Conservation (phyloP, 2,329 filamentous ascomycete species). For the Aspergillus tanneri region DNA sequence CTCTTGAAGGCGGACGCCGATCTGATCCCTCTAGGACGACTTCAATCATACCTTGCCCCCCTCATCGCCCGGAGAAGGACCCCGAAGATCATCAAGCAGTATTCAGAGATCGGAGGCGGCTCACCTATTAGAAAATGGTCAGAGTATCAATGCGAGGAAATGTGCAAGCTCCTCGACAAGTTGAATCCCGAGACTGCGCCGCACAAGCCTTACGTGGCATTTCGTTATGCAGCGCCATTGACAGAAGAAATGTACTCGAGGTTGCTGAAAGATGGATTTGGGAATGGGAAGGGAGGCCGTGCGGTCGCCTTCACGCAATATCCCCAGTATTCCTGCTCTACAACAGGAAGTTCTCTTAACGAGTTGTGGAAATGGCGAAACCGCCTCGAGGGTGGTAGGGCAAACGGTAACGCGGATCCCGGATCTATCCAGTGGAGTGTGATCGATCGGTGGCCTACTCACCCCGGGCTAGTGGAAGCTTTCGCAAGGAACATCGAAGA, state of each 20-base stretch:
- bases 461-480: slow-evolving; percentile 83
- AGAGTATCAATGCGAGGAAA: slow-evolving; percentile 86
- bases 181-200: slow-evolving; percentile 90
- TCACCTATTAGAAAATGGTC: slow-evolving; percentile 98
- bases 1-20: slow-evolving; percentile 82
- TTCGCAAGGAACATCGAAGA: slow-evolving; percentile 91
- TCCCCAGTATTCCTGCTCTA: slow-evolving; percentile 96
- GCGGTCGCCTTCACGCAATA: slow-evolving; percentile 98
- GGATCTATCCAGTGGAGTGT: slow-evolving; percentile 93
- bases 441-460: slow-evolving; percentile 96
- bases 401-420: slow-evolving; percentile 50
- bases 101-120: slow-evolving; percentile 91
- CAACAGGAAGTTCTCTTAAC: slow-evolving; percentile 92
- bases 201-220: slow-evolving; percentile 96
- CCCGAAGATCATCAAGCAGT: slow-evolving; percentile 95
- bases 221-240: slow-evolving; percentile 88
- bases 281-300: slow-evolving; percentile 81
- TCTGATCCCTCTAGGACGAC: slow-evolving; percentile 87
- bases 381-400: slow-evolving; percentile 72
- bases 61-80: slow-evolving; percentile 83
- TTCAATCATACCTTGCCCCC: slow-evolving; percentile 88
- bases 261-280: slow-evolving; percentile 85
- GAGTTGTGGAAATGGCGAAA: slow-evolving; percentile 98
- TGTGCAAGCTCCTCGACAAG: slow-evolving; percentile 95
- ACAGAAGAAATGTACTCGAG: slow-evolving; percentile 90